These are phyloP conservation scores for Juglanconis sp. DNA, from an alignment of 2,329 filamentous ascomycete species.

Conservation along the genomic window DNA sequence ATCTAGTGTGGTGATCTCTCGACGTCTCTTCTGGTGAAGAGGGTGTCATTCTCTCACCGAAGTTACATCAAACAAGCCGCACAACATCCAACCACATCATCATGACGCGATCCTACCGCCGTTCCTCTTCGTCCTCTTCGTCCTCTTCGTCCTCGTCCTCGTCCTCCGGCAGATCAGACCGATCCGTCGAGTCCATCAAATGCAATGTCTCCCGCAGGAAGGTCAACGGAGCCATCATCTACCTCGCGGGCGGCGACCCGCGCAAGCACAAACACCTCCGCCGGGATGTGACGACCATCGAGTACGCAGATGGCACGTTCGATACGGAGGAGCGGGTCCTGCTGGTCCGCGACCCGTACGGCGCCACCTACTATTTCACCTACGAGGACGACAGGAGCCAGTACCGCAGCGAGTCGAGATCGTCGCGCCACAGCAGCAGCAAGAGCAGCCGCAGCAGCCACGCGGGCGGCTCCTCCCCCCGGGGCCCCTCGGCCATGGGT, in stretches of 20 bases:
- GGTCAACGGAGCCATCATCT: conserved; percentile 14
- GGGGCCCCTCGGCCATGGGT: neutral
- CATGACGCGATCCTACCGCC: conserved; percentile 15
- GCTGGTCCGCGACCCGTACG: conserved; percentile 18
- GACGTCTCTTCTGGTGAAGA: neutral
- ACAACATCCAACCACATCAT: neutral
- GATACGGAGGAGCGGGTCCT: conserved; percentile 6
- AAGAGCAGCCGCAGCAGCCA: conserved; percentile 1
- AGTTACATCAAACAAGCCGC: neutral
- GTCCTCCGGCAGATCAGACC: conserved; percentile 10
- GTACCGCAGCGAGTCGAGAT: conserved; percentile 8
- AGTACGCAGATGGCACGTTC: conserved; percentile 15
- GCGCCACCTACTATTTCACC: conserved; percentile 12
- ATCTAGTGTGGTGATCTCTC: neutral
- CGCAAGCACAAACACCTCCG: conserved; percentile 18
- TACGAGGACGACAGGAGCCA: conserved; percentile 7
- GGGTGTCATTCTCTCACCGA: neutral
- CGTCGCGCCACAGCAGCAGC: conserved; percentile 11
- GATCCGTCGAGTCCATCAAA: conserved; percentile 13
- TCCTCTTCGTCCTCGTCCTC: conserved; percentile 15
- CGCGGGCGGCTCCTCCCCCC: conserved; percentile 3
- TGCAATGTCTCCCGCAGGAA: conserved; percentile 12
- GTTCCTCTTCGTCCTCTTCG: conserved; percentile 11
- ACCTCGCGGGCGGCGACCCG: conserved; percentile 18
- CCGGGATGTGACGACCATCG: conserved; percentile 13